These are phyloP conservation scores for Cruciata laevipes DNA, from an alignment of 257 asterid species.

Conservation along the genomic window DNA sequence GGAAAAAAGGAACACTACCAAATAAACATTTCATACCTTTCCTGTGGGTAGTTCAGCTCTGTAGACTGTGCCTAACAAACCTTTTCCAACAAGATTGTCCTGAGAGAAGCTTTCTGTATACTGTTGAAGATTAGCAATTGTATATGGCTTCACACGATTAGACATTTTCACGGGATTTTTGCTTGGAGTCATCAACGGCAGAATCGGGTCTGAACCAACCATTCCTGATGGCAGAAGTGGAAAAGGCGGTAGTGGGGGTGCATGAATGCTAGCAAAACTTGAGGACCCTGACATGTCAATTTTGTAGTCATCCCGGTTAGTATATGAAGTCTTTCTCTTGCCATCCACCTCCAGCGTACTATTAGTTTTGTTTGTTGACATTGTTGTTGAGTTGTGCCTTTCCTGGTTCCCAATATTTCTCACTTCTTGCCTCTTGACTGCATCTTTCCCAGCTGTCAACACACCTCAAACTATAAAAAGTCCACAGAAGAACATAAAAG, in stretches of 20 bases:
- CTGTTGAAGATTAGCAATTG: constrained; percentile 78
- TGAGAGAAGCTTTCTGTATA: constrained; percentile 81
- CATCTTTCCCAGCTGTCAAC: constrained; percentile 30
- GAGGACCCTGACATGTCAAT: constrained; percentile 26
- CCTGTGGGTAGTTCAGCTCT: constrained; percentile 69
- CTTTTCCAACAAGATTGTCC: constrained; percentile 75
- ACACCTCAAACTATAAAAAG: constrained; percentile 12
- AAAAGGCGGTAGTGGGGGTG: constrained; percentile 52
- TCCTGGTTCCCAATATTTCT: background rate
- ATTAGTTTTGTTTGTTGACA: constrained; percentile 7
- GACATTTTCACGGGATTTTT: constrained; percentile 26
- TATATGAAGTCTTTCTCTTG: constrained; percentile 26
- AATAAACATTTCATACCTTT: constrained; percentile 48
- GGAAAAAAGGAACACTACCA: background rate
- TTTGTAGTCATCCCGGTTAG: constrained; percentile 37
- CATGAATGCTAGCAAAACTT: constrained; percentile 21
- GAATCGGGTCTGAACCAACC: constrained; percentile 49
- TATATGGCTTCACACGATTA: constrained; percentile 38
- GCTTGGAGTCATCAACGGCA: constrained; percentile 32
- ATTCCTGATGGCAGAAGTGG: constrained; percentile 54
- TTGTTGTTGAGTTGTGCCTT: background rate
- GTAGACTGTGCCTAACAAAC: constrained; percentile 69
- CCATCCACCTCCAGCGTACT: constrained; percentile 14
- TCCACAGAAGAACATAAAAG: background rate
- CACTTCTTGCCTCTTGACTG: constrained; percentile 27